Conservation (phyloP, 768 basidiomycete species). For the Boletus vermiculosoides region DNA sequence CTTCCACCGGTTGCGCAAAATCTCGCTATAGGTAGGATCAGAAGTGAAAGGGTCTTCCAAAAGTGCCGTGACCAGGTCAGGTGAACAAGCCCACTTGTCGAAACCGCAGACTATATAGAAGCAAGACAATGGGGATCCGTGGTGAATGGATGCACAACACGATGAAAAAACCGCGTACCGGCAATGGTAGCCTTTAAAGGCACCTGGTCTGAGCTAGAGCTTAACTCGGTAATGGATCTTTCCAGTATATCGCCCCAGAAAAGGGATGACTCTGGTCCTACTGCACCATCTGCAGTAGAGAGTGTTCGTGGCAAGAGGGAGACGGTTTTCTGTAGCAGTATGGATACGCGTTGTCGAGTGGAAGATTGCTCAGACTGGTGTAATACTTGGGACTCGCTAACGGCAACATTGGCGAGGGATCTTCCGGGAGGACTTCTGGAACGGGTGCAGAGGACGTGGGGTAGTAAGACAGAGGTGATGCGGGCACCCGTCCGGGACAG, state of each 20-base stretch:
- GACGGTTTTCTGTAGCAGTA: constrained; percentile 49
- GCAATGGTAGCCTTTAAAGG: constrained; percentile 44
- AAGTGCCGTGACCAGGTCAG: constrained; percentile 65
- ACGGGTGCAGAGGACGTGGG: not conserved
- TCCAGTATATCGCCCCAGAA: constrained; percentile 49
- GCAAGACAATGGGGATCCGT: not conserved
- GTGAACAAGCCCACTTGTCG: constrained; percentile 52
- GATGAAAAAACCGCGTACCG: constrained; percentile 37
- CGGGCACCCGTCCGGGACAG: not conserved
- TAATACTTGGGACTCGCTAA: not conserved
- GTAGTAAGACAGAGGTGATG: not conserved
- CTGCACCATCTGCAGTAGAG: constrained; percentile 19
- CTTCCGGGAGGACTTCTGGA: not conserved
- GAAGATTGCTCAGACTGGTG: not conserved
- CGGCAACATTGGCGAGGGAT: not conserved
- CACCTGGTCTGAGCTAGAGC: constrained; percentile 32
- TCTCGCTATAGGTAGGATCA: constrained; percentile 42
- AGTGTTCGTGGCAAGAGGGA: constrained; percentile 47
- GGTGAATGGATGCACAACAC: constrained; percentile 1
- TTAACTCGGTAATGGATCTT: constrained; percentile 31
- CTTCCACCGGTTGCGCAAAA: constrained; percentile 52
- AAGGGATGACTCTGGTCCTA: constrained; percentile 33
- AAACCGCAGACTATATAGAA: constrained; percentile 51
- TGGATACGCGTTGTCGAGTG: constrained; percentile 36
- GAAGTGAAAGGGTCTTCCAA: constrained; percentile 68